Percentiles rank a stretch among this genome's conserved stretches.
Evolutionary conservation across 495 filamentous ascomycete species (phyloP).

Genomic region (Aspergillus saccharolyticus): DNA sequence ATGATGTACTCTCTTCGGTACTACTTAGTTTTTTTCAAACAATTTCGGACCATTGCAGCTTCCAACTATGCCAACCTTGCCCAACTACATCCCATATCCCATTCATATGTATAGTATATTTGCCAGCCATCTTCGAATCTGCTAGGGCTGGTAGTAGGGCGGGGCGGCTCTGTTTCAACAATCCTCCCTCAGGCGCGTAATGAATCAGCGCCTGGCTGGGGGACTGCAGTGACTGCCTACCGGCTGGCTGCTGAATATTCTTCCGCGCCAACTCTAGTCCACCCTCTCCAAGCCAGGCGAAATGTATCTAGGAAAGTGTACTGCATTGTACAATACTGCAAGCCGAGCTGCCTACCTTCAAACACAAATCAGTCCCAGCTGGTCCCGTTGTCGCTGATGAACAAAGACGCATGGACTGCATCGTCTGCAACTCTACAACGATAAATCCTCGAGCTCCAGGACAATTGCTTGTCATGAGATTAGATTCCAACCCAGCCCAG

Average conservation of each 20-base stretch:
- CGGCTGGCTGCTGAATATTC: neutral
- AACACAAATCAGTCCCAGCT: neutral
- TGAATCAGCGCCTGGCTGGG: neutral
- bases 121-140: neutral
- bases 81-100: too few species aligned
- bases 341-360: too few species aligned
- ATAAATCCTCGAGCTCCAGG: neutral
- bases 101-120: too few species aligned
- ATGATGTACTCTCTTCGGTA: too few species aligned
- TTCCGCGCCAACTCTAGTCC: neutral
- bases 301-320: too few species aligned
- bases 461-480: neutral
- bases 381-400: neutral
- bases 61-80: too few species aligned
- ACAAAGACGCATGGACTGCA: neutral
- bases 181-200: neutral
- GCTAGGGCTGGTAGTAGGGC: neutral
- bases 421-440: slow-evolving; percentile 9
- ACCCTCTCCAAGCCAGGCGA: neutral
- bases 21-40: too few species aligned
- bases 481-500: neutral
- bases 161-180: neutral
- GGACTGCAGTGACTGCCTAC: neutral
- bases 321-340: too few species aligned
- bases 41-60: too few species aligned